These are phyloP conservation scores for Jamesozyma spencerorum DNA, from an alignment of 805 yeast genomes.

Conservation along the genomic window DNA sequence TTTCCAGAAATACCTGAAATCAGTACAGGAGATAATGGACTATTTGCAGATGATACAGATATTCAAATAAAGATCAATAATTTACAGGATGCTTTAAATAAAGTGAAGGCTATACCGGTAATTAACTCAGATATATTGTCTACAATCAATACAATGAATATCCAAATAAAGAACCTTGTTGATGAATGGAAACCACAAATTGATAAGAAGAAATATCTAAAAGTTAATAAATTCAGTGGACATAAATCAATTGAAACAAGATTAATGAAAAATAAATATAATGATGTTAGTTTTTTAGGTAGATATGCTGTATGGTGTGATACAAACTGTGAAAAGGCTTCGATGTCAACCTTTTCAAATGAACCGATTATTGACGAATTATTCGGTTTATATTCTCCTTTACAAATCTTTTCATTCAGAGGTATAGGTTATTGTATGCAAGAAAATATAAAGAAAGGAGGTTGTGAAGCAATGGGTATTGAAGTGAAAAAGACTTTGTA, in stretches of 20 bases:
- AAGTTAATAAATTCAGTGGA: conserved; percentile 3
- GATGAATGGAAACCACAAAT: conserved; percentile 18
- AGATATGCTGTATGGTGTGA: conserved; percentile 17
- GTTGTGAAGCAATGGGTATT: conserved; percentile 30
- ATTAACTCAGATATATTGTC: background rate
- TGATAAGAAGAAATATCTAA: conserved; percentile 7
- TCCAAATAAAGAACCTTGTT: conserved; percentile 11
- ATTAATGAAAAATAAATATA: conserved; percentile 22
- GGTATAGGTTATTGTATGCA: conserved; percentile 25
- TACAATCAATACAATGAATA: conserved; percentile 10
- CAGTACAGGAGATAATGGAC: conserved; percentile 1
- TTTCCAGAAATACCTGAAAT: conserved; percentile 2
- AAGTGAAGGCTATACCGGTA: conserved; percentile 8
- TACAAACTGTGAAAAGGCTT: background rate
- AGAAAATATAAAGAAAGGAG: conserved; percentile 4
- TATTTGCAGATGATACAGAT: conserved; percentile 15
- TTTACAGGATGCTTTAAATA: conserved; percentile 12
- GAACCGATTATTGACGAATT: conserved; percentile 23
- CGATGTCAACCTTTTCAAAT: background rate
- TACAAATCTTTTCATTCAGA: conserved; percentile 21
- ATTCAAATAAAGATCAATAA: conserved; percentile 12
- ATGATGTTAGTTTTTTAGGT: conserved; percentile 18
- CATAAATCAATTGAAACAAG: conserved; percentile 22
- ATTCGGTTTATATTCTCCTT: conserved; percentile 26
- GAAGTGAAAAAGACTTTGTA: conserved; percentile 32